A percentile compares a stretch with the other conserved stretches of the same genome.
Conservation (phyloP, 1,139 yeast species). For the Chernovozyma aurita region DNA sequence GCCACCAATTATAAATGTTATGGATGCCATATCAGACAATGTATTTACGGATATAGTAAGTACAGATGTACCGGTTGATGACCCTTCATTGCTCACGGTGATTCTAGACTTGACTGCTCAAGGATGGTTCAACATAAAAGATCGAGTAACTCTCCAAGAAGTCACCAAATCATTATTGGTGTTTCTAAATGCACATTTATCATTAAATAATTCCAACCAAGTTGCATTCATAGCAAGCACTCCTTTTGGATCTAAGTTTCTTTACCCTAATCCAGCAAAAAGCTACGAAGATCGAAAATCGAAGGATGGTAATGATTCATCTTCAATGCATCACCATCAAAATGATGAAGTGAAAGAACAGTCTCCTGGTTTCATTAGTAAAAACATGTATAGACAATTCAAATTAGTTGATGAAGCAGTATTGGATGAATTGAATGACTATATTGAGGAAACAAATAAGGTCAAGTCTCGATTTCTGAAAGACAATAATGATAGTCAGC, state of each 20-base stretch:
- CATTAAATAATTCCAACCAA: constrained; percentile 78
- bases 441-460: constrained; percentile 32
- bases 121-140: constrained; percentile 61
- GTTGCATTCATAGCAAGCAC: constrained; percentile 83
- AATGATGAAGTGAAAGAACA: constrained; percentile 6
- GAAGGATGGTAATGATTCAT: background rate
- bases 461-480: constrained; percentile 8
- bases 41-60: constrained; percentile 47
- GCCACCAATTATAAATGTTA: too few species aligned
- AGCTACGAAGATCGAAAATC: constrained; percentile 14
- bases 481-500: constrained; percentile 13
- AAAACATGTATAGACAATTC: constrained; percentile 80
- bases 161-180: constrained; percentile 61
- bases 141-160: constrained; percentile 46
- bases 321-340: too few species aligned
- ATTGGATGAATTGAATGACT: constrained; percentile 51
- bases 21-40: constrained; percentile 77
- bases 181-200: constrained; percentile 78
- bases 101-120: constrained; percentile 74
- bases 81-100: constrained; percentile 77
- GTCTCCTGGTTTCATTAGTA: constrained; percentile 20
- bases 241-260: constrained; percentile 61
- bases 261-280: constrained; percentile 56
- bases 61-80: constrained; percentile 43
- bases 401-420: constrained; percentile 76